A percentile compares a stretch with the other conserved stretches of the same genome.
These are phyloP conservation scores for Leucaena leucocephala DNA, from an alignment of 306 rosid species.

Conservation along the genomic window DNA sequence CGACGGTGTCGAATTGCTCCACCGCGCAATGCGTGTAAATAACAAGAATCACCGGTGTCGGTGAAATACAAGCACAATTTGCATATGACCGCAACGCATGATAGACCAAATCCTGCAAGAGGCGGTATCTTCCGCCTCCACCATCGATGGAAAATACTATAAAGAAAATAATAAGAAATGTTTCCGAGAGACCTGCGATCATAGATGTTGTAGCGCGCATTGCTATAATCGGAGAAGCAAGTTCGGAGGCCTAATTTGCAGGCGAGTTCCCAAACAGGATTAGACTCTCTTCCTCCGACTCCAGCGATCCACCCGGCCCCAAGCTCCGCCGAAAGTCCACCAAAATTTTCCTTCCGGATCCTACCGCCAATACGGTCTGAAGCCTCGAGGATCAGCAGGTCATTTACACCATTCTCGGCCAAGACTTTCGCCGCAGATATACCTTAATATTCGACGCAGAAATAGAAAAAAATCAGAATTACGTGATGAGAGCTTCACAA, in stretches of 20 bases:
- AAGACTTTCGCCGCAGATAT: slow-evolving; percentile 81
- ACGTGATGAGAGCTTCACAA: slow-evolving; percentile 13
- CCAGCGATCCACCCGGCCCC: slow-evolving; percentile 99
- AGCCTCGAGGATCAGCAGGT: slow-evolving; percentile 80
- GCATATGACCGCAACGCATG: neutral
- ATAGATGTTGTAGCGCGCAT: slow-evolving; percentile 87
- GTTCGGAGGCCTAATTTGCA: slow-evolving; percentile 65
- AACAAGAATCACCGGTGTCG: neutral
- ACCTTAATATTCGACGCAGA: slow-evolving; percentile 46
- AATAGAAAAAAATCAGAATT: neutral
- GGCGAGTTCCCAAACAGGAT: slow-evolving; percentile 96
- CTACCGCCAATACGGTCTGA: slow-evolving; percentile 95
- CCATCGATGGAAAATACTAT: neutral
- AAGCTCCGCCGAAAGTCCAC: slow-evolving; percentile 86
- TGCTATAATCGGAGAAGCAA: slow-evolving; percentile 88
- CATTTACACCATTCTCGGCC: slow-evolving; percentile 71
- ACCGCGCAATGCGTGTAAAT: neutral
- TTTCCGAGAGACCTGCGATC: slow-evolving; percentile 67
- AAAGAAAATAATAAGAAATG: neutral
- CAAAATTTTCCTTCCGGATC: slow-evolving; percentile 75
- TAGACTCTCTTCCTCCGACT: slow-evolving; percentile 76
- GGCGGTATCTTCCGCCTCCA: neutral
- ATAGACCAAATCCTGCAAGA: neutral
- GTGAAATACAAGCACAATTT: neutral
- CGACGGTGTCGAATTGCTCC: slow-evolving; percentile 4